A percentile compares a stretch with the other conserved stretches of the same genome.
phyloP scores from a whole-genome alignment of 2,329 filamentous ascomycete genomes.

The Venturia effusa region DNA sequence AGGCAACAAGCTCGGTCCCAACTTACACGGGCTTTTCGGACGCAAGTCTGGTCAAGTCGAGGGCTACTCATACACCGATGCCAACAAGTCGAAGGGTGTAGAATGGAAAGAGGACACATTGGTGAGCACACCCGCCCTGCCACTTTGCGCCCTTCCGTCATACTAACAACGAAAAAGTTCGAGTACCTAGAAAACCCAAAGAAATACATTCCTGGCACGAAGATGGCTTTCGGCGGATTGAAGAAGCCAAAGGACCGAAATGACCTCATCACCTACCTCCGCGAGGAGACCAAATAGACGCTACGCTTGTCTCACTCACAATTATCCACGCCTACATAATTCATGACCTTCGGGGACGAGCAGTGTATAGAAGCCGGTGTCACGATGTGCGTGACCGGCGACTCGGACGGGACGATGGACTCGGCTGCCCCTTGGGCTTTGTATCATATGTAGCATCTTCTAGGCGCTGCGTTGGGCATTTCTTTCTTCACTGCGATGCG shows the following conservation, averaged over 20 bases:
- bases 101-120: constrained; percentile 78
- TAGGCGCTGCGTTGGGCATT: constrained; percentile 1
- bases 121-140: constrained; percentile 40
- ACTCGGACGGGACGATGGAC: not conserved
- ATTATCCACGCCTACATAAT: not conserved
- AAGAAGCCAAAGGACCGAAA: constrained; percentile 99
- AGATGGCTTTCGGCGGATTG: constrained; percentile 99
- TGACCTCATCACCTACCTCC: constrained; percentile 85
- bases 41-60: constrained; percentile 86
- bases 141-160: not conserved
- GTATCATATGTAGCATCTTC: constrained; percentile 1
- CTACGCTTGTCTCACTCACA: constrained; percentile 16
- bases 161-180: constrained; percentile 49
- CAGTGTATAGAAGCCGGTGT: not conserved
- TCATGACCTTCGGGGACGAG: not conserved
- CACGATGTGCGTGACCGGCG: not conserved
- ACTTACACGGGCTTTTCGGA: constrained; percentile 94
- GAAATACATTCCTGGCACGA: constrained; percentile 99
- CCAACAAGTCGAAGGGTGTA: constrained; percentile 96
- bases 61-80: constrained; percentile 95
- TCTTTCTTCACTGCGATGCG: constrained; percentile 1
- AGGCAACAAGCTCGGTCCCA: constrained; percentile 96
- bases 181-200: constrained; percentile 99
- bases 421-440: not conserved
- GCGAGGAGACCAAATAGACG: constrained; percentile 57